phyloP scores from a whole-genome alignment of 805 yeast genomes.

The Yamadazyma phyllophila region DNA sequence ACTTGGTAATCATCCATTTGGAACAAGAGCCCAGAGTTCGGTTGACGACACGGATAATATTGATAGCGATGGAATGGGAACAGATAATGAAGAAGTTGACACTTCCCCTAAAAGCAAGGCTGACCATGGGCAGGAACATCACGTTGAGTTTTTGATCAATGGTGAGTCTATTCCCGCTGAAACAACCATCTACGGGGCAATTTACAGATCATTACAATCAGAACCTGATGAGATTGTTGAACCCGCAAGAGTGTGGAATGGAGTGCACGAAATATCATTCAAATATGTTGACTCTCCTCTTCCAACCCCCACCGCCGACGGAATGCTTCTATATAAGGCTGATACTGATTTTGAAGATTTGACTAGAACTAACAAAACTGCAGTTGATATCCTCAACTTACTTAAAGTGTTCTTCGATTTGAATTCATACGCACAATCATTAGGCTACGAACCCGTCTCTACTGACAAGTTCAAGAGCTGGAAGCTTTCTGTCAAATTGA shows the following conservation, averaged over 20 bases:
- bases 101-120: constrained; percentile 1
- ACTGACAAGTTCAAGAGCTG: constrained; percentile 57
- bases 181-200: constrained; percentile 75
- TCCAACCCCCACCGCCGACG: constrained; percentile 9
- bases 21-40: not conserved
- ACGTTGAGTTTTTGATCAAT: constrained; percentile 56
- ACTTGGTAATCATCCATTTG: constrained; percentile 5
- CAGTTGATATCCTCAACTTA: constrained; percentile 44
- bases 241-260: constrained; percentile 55
- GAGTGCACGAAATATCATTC: constrained; percentile 36
- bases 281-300: constrained; percentile 1
- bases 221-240: constrained; percentile 41
- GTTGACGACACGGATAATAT: no score
- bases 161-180: constrained; percentile 60
- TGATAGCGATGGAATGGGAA: constrained; percentile 4
- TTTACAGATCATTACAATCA: constrained; percentile 49
- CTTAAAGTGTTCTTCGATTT: constrained; percentile 47
- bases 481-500: constrained; percentile 81
- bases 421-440: constrained; percentile 22
- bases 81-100: constrained; percentile 2
- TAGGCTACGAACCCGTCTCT: constrained; percentile 1
- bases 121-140: not conserved
- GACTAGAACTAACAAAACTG: constrained; percentile 24
- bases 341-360: constrained; percentile 18
- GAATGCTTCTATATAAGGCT: constrained; percentile 10